Evolutionary conservation across 2,329 filamentous ascomycete genomes (phyloP), one percentile per base, ranked within the genome.

Genomic region (Spiromastix sp.): DNA sequence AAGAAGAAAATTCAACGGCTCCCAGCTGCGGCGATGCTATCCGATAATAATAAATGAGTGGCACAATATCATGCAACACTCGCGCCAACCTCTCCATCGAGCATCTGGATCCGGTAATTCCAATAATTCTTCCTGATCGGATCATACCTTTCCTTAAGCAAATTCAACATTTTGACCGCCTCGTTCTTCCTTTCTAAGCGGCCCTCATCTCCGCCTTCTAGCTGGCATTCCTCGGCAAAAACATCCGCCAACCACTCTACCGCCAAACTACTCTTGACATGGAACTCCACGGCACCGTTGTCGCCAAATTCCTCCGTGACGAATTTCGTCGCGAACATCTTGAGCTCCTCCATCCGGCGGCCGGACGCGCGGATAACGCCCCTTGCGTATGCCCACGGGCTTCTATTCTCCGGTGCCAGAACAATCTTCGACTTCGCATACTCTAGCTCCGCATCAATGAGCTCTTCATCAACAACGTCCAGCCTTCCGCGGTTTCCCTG

Each of bases 121-220:
- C 91, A 98, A 61, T 95, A 98, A 44, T 87, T 89, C 45, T 78
- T 79, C 39, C 91, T 71, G 41, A 98, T 81, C 5, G 84, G 85
- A 68, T 98, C 91, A 72, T 86, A 98, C 65, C 79, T 87, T 51
- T 81, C 77, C 31, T 76, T 81, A 51, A 98, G 58, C 42, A 93
- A 64, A 39, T 72, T 72, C 50, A 95, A 60, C 41, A 81, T 85
- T 51, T 76, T 60, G 36, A 68, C 74, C 2, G 86, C 86, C 55
- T 75, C 71, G 5, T n/a, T 20, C 25, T 39, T 44, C 24, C 29
- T 13, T 12, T 71, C 68, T 45, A 56, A 54, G 12, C 25, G 32
- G 25, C 40, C 42, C 13, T 27, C 41, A 4, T 63, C 66, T 11
- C 59, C 57, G 2, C 52, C 54, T 21, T 60, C 58, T 1, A 65